A percentile compares a stretch with the other conserved stretches of the same genome.
These are phyloP conservation scores for Cynanchum wilfordii DNA, from an alignment of 257 asterid genomes.

Conservation along the genomic window DNA sequence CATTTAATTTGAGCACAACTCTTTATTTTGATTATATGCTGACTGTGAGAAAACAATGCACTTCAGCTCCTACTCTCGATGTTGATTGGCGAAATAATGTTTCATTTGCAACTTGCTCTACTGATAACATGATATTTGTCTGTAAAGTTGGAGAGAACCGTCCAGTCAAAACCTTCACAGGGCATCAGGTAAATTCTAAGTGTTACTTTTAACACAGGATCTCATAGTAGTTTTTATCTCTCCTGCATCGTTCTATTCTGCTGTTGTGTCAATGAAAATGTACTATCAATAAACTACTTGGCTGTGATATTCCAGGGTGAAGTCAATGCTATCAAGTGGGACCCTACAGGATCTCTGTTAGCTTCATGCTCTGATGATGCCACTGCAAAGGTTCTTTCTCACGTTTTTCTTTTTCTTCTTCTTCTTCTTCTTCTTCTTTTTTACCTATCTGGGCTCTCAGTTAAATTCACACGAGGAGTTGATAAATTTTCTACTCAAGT, in stretches of 20 bases:
- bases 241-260: background rate
- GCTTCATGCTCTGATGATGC: slow-evolving; percentile 98
- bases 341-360: slow-evolving; percentile 80
- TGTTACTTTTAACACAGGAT: background rate
- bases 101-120: slow-evolving; percentile 93
- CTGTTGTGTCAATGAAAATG: background rate
- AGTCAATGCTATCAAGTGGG: slow-evolving; percentile 99
- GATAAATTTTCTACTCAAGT: background rate
- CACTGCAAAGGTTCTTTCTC: slow-evolving; percentile 70
- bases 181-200: slow-evolving; percentile 67
- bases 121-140: slow-evolving; percentile 93
- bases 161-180: slow-evolving; percentile 71
- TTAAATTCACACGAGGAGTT: background rate
- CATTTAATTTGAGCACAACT: background rate
- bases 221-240: background rate
- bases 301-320: slow-evolving; percentile 52
- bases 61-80: slow-evolving; percentile 87
- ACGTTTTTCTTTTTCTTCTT: background rate
- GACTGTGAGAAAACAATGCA: background rate
- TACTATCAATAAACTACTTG: background rate
- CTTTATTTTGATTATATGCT: slow-evolving; percentile 9
- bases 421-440: background rate
- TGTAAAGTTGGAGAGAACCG: slow-evolving; percentile 88
- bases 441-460: background rate
- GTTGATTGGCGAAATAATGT: slow-evolving; percentile 94